A percentile compares a stretch with the other conserved stretches of the same genome.
phyloP scores from a whole-genome alignment of 1,284 basidiomycete genomes.

The Microbotryomycetes sp. region DNA sequence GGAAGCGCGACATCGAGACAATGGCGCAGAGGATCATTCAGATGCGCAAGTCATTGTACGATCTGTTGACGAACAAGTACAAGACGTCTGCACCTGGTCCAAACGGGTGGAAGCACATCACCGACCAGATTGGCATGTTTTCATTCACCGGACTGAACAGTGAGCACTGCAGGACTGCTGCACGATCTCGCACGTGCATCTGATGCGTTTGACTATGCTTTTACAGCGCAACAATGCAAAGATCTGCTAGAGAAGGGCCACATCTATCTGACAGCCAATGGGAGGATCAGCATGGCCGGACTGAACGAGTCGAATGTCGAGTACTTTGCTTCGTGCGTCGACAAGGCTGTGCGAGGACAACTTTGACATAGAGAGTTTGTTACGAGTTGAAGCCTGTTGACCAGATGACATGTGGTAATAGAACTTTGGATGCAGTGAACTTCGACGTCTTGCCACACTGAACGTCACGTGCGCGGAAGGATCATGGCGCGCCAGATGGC shows the following conservation, averaged over 20 bases:
- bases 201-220: background rate
- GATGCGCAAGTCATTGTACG: conserved; percentile 75
- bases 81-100: conserved; percentile 65
- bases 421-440: too few species aligned
- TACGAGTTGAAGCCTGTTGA: background rate
- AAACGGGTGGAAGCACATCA: conserved; percentile 73
- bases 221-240: conserved; percentile 55
- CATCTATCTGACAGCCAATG: conserved; percentile 69
- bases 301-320: conserved; percentile 72
- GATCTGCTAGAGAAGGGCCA: conserved; percentile 68
- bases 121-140: conserved; percentile 86
- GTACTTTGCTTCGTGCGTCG: conserved; percentile 67
- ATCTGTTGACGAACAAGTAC: conserved; percentile 68
- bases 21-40: conserved; percentile 88
- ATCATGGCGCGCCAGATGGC: too few species aligned
- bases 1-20: conserved; percentile 81
- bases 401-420: too few species aligned
- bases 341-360: conserved; percentile 55
- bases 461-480: too few species aligned
- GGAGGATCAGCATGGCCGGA: conserved; percentile 49
- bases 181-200: conserved; percentile 33
- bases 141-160: conserved; percentile 33
- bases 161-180: conserved; percentile 10
- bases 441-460: too few species aligned
- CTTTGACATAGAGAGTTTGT: conserved; percentile 1